A percentile compares a stretch with the other conserved stretches of the same genome.
These are phyloP conservation scores for Sistotremastrum suecicum DNA, from an alignment of 768 basidiomycete species.

Conservation along the genomic window DNA sequence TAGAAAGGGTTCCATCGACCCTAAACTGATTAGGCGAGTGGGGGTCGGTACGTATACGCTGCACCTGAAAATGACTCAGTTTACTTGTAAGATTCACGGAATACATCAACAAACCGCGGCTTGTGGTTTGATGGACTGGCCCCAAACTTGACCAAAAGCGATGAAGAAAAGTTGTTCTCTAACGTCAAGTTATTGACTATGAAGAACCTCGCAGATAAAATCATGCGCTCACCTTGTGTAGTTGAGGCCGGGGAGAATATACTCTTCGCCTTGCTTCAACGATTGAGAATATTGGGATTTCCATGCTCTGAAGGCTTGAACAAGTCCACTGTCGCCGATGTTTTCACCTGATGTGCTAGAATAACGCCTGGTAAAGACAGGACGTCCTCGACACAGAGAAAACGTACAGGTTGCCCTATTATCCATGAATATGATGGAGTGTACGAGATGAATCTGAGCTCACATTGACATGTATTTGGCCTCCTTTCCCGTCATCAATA, in stretches of 20 bases:
- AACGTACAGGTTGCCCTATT: constrained; percentile 61
- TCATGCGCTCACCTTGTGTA: constrained; percentile 42
- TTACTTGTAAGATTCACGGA: too few species aligned
- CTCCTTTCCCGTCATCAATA: constrained; percentile 76
- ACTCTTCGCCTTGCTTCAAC: constrained; percentile 43
- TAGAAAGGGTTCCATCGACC: constrained; percentile 74
- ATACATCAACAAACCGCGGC: constrained; percentile 26
- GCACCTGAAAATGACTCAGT: constrained; percentile 29
- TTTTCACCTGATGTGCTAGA: constrained; percentile 80
- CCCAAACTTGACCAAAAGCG: constrained; percentile 82
- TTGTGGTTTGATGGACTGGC: constrained; percentile 62
- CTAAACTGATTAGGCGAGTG: constrained; percentile 74
- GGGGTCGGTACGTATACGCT: constrained; percentile 74
- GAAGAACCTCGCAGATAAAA: neutral
- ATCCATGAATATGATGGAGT: constrained; percentile 1
- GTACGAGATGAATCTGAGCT: constrained; percentile 12
- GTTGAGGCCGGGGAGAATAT: constrained; percentile 67
- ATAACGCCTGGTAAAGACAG: constrained; percentile 2
- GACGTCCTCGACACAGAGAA: neutral
- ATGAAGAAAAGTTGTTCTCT: constrained; percentile 95
- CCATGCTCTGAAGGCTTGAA: constrained; percentile 90
- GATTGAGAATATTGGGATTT: constrained; percentile 57
- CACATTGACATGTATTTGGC: constrained; percentile 75
- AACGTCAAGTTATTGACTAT: constrained; percentile 2
- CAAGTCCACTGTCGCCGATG: constrained; percentile 73